Percentiles rank a stretch among this genome's conserved stretches.
These are phyloP conservation scores for Rubroshorea leprosula DNA, from an alignment of 345 rosid species.

Conservation along the genomic window DNA sequence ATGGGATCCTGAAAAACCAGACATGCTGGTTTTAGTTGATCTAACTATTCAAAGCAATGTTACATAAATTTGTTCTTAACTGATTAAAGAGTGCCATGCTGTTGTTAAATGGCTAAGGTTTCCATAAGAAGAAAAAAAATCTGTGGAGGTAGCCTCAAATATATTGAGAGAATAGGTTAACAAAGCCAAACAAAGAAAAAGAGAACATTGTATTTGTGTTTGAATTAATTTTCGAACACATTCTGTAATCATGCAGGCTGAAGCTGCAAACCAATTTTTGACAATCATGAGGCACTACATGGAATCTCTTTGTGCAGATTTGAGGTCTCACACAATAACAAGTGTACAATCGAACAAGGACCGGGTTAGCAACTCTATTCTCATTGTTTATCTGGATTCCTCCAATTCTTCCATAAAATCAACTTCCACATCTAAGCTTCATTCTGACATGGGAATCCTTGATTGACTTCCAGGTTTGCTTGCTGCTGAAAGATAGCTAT, in stretches of 20 bases:
- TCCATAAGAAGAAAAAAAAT: no score
- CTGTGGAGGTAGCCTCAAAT: no score
- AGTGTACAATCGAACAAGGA: constrained; percentile 88
- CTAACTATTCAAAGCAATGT: no score
- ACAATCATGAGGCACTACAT: constrained; percentile 63
- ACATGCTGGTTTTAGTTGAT: no score
- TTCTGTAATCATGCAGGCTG: constrained; percentile 37
- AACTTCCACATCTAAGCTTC: constrained; percentile 6
- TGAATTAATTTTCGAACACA: no score
- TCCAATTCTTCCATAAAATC: not conserved
- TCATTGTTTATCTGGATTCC: constrained; percentile 11
- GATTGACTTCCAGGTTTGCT: constrained; percentile 58
- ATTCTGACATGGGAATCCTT: constrained; percentile 12
- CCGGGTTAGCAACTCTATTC: constrained; percentile 51
- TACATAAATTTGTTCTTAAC: no score
- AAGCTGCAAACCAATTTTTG: constrained; percentile 66
- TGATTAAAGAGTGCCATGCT: no score
- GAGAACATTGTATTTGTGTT: not conserved
- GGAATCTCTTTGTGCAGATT: constrained; percentile 81
- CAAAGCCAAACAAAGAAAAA: no score
- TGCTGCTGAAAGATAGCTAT: constrained; percentile 91
- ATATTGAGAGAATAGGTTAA: no score
- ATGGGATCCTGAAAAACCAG: no score
- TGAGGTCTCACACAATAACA: constrained; percentile 84
- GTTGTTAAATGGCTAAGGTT: no score